Conservation (phyloP, 345 rosid genomes). For the Lepidium sativum region DNA sequence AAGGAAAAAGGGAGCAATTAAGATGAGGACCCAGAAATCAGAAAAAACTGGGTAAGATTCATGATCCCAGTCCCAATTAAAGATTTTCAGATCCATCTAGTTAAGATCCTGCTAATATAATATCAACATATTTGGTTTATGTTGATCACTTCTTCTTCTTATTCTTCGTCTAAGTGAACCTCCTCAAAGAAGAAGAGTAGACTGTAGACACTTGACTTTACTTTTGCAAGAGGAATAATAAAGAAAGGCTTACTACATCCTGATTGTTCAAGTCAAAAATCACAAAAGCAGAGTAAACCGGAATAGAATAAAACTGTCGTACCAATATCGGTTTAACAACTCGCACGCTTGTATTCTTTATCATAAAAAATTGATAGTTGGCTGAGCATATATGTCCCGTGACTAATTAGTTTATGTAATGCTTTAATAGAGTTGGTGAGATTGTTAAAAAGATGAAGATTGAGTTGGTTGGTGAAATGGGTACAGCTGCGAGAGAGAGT, state of each 20-base stretch:
- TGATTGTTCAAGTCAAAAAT: background rate
- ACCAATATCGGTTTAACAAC: background rate
- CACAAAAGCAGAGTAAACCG: background rate
- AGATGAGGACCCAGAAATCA: conserved; percentile 56
- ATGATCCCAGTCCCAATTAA: conserved; percentile 42
- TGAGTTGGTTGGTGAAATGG: conserved; percentile 18
- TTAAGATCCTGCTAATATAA: background rate
- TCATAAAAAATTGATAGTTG: background rate
- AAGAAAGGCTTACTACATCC: background rate
- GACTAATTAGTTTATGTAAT: background rate
- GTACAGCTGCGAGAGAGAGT: conserved; percentile 12
- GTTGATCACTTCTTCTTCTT: background rate
- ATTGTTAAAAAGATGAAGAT: background rate
- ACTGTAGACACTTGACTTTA: conserved; percentile 5
- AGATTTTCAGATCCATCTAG: conserved; percentile 10
- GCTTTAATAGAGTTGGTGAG: background rate
- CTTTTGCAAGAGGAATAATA: background rate
- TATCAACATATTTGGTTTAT: background rate
- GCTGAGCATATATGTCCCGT: background rate
- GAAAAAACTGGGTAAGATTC: conserved; percentile 66
- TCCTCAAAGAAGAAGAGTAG: background rate
- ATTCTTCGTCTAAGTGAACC: background rate
- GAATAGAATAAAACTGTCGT: background rate
- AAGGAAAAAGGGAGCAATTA: conserved; percentile 58
- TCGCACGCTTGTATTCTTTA: background rate